Evolutionary conservation across 2,329 filamentous ascomycete species (phyloP).

Genomic region (Pseudogymnoascus sp.): DNA sequence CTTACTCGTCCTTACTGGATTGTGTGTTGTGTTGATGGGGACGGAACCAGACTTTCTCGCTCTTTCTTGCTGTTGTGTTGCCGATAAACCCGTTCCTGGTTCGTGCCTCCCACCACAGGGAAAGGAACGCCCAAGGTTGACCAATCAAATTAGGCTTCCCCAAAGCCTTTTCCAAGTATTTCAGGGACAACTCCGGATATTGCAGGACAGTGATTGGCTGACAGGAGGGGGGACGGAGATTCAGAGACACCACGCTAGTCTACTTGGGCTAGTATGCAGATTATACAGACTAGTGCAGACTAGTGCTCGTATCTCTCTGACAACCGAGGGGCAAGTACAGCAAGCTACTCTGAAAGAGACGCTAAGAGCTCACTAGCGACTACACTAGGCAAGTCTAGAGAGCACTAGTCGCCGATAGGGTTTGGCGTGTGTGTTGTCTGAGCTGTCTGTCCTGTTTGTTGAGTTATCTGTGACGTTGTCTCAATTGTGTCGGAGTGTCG

Average conservation of each 20-base stretch:
- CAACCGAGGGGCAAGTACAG: slow-evolving; percentile 3
- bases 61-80: too few species aligned
- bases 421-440: background rate
- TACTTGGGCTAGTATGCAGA: too few species aligned
- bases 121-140: too few species aligned
- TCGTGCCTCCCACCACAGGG: background rate
- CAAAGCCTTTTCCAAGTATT: background rate
- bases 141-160: background rate
- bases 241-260: background rate
- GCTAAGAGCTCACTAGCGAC: background rate
- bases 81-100: too few species aligned
- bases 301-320: background rate
- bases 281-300: too few species aligned
- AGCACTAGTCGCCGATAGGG: background rate
- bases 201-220: background rate
- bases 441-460: background rate
- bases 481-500: background rate
- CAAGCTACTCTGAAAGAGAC: background rate
- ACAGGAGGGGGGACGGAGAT: background rate
- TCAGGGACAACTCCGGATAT: background rate
- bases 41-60: too few species aligned
- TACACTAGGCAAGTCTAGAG: background rate
- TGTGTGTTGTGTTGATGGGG: background rate
- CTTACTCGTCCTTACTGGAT: too few species aligned
- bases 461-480: slow-evolving; percentile 1